Conservation (phyloP, 257 asterid species). For the Solanum gandarillasii region DNA sequence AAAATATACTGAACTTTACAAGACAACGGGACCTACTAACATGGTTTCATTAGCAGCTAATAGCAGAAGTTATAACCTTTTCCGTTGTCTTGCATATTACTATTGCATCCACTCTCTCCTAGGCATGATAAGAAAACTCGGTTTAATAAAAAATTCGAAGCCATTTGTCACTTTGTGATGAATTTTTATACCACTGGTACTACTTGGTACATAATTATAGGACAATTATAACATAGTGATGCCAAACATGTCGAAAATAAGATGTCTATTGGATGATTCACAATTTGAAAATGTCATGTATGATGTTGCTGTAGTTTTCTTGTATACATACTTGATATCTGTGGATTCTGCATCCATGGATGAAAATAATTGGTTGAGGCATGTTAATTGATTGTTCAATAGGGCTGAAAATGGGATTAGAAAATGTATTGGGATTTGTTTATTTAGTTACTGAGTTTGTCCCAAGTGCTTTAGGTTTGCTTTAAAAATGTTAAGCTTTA, state of each 20-base stretch:
- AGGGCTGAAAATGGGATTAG: not conserved
- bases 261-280: not conserved
- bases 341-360: not conserved
- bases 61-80: not conserved
- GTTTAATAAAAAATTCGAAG: not conserved
- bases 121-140: not conserved
- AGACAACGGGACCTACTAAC: not conserved
- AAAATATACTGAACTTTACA: not conserved
- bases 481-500: not conserved
- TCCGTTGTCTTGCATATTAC: not conserved
- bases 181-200: not conserved
- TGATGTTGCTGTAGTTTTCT: not conserved
- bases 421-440: not conserved
- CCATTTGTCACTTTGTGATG: not conserved
- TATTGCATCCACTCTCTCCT: not conserved
- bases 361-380: not conserved
- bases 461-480: not conserved
- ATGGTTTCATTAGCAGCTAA: not conserved
- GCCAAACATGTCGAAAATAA: not conserved
- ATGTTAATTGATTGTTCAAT: not conserved
- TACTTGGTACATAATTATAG: not conserved
- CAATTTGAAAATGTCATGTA: not conserved
- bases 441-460: not conserved
- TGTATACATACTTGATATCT: not conserved
- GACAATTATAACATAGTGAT: not conserved